Percentiles rank a stretch among this genome's conserved stretches.
Conservation (phyloP, 225 moss, liverwort and hornwort genomes). For the Sphagnum contortum region DNA sequence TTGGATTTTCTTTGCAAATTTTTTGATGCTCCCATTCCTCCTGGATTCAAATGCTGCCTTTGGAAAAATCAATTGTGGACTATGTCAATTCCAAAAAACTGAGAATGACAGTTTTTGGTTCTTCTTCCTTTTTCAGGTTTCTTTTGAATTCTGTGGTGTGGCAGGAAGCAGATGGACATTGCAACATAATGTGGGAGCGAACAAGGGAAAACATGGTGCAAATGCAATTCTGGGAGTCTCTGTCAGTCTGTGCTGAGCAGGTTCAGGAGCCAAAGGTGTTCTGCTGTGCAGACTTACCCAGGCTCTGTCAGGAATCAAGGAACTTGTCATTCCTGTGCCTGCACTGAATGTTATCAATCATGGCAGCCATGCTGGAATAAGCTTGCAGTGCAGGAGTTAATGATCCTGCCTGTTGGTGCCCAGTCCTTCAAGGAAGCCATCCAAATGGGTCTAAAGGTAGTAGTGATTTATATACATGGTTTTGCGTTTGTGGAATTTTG, state of each 20-base stretch:
- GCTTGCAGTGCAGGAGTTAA: constrained; percentile 61
- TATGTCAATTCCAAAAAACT: no score
- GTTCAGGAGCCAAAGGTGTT: constrained; percentile 39
- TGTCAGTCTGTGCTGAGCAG: constrained; percentile 41
- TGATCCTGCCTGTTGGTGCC: constrained; percentile 51
- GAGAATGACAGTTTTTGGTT: no score
- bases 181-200: constrained; percentile 43
- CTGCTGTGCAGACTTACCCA: constrained; percentile 46
- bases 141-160: neutral
- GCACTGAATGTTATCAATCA: constrained; percentile 56
- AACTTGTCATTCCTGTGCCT: constrained; percentile 55
- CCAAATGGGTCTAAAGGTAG: constrained; percentile 55
- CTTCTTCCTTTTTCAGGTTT: no score
- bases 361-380: constrained; percentile 55
- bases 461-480: neutral
- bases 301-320: constrained; percentile 36
- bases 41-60: no score
- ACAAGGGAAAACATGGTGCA: constrained; percentile 41
- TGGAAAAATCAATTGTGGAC: no score
- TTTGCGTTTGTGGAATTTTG: neutral
- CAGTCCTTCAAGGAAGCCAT: constrained; percentile 45
- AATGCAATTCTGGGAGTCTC: constrained; percentile 52
- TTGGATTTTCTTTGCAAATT: no score
- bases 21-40: no score
- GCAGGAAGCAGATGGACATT: constrained; percentile 48